phyloP scores from a whole-genome alignment of 2,329 filamentous ascomycete species.

The Alternaria consortialis region DNA sequence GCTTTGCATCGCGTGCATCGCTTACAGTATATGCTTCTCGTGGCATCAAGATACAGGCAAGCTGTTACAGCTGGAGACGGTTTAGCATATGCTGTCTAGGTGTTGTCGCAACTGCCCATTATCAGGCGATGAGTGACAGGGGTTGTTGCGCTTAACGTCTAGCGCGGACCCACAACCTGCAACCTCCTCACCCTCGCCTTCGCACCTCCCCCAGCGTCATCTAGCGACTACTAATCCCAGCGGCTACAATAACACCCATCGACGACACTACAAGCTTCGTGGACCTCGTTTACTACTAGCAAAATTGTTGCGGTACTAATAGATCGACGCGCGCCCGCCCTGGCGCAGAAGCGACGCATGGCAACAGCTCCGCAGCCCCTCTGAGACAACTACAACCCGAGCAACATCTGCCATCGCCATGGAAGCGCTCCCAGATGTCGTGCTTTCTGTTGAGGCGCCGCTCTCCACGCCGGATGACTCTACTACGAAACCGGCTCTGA shows the following conservation, averaged over 20 bases:
- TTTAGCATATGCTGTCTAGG: not conserved
- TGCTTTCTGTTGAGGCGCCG: slow-evolving; percentile 47
- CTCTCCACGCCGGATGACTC: slow-evolving; percentile 36
- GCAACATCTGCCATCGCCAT: slow-evolving; percentile 25
- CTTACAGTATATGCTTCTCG: not conserved
- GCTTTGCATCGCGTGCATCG: not conserved
- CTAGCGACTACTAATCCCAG: slow-evolving; percentile 27
- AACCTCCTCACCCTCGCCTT: slow-evolving; percentile 26
- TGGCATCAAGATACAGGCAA: not conserved
- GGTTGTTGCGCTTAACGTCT: slow-evolving; percentile 6
- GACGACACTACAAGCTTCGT: slow-evolving; percentile 6
- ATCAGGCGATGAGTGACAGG: slow-evolving; percentile 24
- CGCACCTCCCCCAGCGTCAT: slow-evolving; percentile 37
- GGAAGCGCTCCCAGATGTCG: slow-evolving; percentile 41
- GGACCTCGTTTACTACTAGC: slow-evolving; percentile 30
- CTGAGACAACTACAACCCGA: slow-evolving; percentile 24
- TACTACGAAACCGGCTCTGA: slow-evolving; percentile 54
- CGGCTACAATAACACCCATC: slow-evolving; percentile 11
- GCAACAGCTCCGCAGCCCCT: slow-evolving; percentile 31
- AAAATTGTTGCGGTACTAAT: slow-evolving; percentile 35
- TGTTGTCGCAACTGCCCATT: slow-evolving; percentile 12
- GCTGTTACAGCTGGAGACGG: not conserved
- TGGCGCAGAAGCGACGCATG: slow-evolving; percentile 42
- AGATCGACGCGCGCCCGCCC: slow-evolving; percentile 26
- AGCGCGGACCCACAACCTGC: slow-evolving; percentile 21